Base-by-base conservation (phyloP, 2,329 filamentous ascomycete species). In the Cadophora luteo-olivacea region DNA sequence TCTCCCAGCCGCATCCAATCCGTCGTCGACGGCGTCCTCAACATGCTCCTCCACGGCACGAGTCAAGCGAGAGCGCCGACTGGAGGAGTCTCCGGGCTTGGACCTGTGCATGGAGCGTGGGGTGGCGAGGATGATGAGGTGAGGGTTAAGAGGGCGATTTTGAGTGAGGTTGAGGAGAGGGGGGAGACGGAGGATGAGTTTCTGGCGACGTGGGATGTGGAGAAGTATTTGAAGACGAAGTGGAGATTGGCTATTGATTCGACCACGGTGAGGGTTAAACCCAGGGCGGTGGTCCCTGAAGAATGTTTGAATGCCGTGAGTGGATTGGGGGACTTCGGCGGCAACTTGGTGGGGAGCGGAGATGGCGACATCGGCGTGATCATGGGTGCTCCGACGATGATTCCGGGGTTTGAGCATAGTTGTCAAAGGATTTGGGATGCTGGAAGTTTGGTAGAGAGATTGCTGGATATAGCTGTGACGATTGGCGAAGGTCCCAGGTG, bases 401-500 rank as follows among this genome's bases (percentile, higher is more conserved):
- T 71, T 22, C 66, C 62, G 19, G 71, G 71, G 6, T 71, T 68
- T 51, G n/a, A 45, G 11, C 36, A 65, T 12, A 48, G 3, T 29
- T 45, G 45, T 11, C 61, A 67, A 38, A 22, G 61, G 57, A 24
- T 70, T 19, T 65, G 67, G 54, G 61, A 70, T 52, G 57, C 65
- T 4, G 52, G 58, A 7, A 32, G n/a, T 6, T 32, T 71, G 36
- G 25, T 71, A 16, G 71, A 71, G 38, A 61, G 41, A 9, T 61
- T 72, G 24, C 66, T 63, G 33, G 8, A 49, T 22, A 52, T 32
- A 14, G 60, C 63, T 14, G 64, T 71, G 8, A 66, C 64, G 3
- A 66, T 73, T 41, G 69, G 71, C 4, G 68, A 69, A 19, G 69
- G 71, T 7, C 69, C 71, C 5, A 64, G 71, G n/a, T 73, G 68